Base-by-base conservation (phyloP, 306 rosid genomes). In the Malus orientalis region DNA sequence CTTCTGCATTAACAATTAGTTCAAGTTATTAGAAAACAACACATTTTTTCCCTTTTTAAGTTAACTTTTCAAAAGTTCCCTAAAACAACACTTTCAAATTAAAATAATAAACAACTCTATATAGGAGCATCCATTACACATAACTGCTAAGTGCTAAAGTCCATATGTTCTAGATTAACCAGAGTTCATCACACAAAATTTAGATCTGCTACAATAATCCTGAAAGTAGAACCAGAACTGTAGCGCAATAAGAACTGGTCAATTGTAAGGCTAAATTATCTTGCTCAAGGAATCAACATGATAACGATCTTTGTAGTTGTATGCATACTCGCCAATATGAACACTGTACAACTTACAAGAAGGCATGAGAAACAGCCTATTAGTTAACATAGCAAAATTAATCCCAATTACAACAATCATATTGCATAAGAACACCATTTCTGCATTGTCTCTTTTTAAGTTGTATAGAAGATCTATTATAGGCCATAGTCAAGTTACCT, bases 1-100 rank as follows among this genome's bases (percentile, higher is more conserved):
- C 65, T 88, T 92, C 99, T 95, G 84, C 85, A 83, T 64, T 75
- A 82, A 82, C 70, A 82, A 82, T 78, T 62, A 66, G 59, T 51
- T 55, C 69, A 69, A 45, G 47, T 62, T 65, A 38, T 4, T 49
- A 49, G 55, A 49, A 49, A 49, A 49, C 55, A 49, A 49, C 20
- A 49, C 20, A 49, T 15, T 49, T 49, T 18, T 1, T 8, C 6
- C 45, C 3, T 9, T 5, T 49, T 55, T 70, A 66, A 38, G 47
- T 62, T 61, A 36, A 85, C 66, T 81, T 57, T 74, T 61, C 74
- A 72, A 64, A 67, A 78, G 23, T 32, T 9, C 58, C 60, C 53
- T 65, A 72, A 51, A 68, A 29, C 8, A 15, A 49, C 55, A 49
- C 33, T 32, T 6, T 20, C 73, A 16, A 62, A 6, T 59, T 14